phyloP scores from a whole-genome alignment of 2,329 filamentous ascomycete species.

The Pezicula carpinea region DNA sequence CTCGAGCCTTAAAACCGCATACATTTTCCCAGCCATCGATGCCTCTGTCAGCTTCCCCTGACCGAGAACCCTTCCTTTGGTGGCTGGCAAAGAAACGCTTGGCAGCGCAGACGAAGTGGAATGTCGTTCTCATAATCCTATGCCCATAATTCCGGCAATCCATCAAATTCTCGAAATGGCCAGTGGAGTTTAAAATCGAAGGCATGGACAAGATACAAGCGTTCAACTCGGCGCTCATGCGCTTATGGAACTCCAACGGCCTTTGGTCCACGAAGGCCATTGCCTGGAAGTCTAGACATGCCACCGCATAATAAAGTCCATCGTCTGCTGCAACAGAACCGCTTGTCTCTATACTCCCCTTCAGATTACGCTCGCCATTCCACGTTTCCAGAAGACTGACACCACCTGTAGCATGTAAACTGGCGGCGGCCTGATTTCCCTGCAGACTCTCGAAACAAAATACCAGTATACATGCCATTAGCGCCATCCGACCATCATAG shows the following conservation, averaged over 20 bases:
- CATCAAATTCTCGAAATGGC: conserved; percentile 2
- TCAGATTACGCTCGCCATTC: not conserved
- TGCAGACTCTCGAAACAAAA: conserved; percentile 10
- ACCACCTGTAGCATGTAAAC: conserved; percentile 2
- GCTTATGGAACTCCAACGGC: not conserved
- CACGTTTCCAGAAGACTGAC: conserved; percentile 2
- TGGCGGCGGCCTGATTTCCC: conserved; percentile 8
- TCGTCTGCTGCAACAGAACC: not conserved
- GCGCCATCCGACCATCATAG: conserved; percentile 2
- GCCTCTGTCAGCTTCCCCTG: not conserved
- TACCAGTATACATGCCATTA: conserved; percentile 7
- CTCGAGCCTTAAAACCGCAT: too few species aligned
- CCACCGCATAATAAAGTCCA: not conserved
- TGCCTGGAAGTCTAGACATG: not conserved
- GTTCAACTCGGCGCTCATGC: not conserved
- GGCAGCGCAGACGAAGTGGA: conserved; percentile 6
- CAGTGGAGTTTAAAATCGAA: not conserved
- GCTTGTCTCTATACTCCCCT: not conserved
- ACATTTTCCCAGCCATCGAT: too few species aligned
- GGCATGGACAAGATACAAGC: not conserved
- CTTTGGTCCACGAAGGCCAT: not conserved
- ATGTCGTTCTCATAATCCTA: conserved; percentile 8
- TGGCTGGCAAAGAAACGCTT: not conserved
- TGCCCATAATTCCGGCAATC: conserved; percentile 6
- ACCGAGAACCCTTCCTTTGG: too few species aligned